Evolutionary conservation across 805 yeast genomes (phyloP).

Genomic region (Suhomyces sp.): DNA sequence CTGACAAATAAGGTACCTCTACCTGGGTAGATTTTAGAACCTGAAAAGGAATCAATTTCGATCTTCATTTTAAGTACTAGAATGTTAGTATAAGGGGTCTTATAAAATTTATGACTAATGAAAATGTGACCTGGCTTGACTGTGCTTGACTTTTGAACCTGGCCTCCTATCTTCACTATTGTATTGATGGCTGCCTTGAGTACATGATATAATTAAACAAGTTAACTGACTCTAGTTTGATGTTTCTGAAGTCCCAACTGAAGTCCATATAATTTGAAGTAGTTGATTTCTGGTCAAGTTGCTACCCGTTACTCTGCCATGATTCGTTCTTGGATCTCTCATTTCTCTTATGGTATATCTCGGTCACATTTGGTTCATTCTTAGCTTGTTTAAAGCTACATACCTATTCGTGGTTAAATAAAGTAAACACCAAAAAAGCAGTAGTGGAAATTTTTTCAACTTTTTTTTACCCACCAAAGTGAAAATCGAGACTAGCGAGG

Average conservation of each 20-base stretch:
- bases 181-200: not conserved
- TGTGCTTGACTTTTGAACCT: not conserved
- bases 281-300: not conserved
- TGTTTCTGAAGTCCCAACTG: not conserved
- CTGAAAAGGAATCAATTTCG: slow-evolving; percentile 99
- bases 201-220: not conserved
- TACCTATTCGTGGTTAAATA: slow-evolving; percentile 16
- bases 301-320: not conserved
- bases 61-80: slow-evolving; percentile 75
- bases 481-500: slow-evolving; percentile 2
- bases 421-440: slow-evolving; percentile 6
- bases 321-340: not conserved
- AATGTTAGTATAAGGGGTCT: slow-evolving; percentile 29
- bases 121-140: not conserved
- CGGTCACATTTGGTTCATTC: not conserved
- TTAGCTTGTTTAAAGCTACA: slow-evolving; percentile 5
- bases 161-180: not conserved
- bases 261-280: not conserved
- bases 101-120: not conserved
- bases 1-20: slow-evolving; percentile 99
- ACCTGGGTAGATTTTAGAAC: slow-evolving; percentile 99
- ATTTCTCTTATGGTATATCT: not conserved
- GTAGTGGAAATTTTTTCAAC: slow-evolving; percentile 9
- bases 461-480: slow-evolving; percentile 7
- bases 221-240: not conserved